These are phyloP conservation scores for Capronia coronata DNA, from an alignment of 2,329 filamentous ascomycete species.

Conservation along the genomic window DNA sequence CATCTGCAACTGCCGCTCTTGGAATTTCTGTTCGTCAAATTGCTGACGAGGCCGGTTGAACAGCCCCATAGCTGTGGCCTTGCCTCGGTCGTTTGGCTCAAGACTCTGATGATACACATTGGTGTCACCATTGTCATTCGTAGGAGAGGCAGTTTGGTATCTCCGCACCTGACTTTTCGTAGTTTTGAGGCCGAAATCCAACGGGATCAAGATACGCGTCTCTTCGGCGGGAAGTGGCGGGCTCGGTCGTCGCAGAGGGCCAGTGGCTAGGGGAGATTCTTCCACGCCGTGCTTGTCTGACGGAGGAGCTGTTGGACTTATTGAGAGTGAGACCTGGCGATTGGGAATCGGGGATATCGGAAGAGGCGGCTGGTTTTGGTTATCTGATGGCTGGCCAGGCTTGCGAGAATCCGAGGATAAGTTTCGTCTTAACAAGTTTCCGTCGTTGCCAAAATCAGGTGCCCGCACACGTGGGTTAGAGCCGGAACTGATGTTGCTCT, in stretches of 20 bases:
- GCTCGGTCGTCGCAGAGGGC: constrained; percentile 34
- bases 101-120: constrained; percentile 56
- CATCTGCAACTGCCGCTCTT: constrained; percentile 73
- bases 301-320: constrained; percentile 55
- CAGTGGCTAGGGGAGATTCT: constrained; percentile 30
- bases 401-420: constrained; percentile 20
- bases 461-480: constrained; percentile 13
- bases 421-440: constrained; percentile 15
- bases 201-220: constrained; percentile 27
- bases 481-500: constrained; percentile 21
- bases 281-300: constrained; percentile 43
- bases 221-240: constrained; percentile 39
- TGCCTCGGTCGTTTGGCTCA: constrained; percentile 69
- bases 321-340: constrained; percentile 32
- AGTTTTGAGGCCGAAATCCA: constrained; percentile 24
- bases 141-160: constrained; percentile 26
- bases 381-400: constrained; percentile 4
- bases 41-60: constrained; percentile 67
- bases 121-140: constrained; percentile 54
- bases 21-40: constrained; percentile 80
- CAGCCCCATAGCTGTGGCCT: constrained; percentile 67
- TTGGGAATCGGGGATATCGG: constrained; percentile 22
- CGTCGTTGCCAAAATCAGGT: constrained; percentile 17
- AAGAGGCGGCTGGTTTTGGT: constrained; percentile 19
- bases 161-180: constrained; percentile 9